Evolutionary conservation across 2,329 filamentous ascomycete genomes (phyloP).

Genomic region (Trichoderma lentiforme): DNA sequence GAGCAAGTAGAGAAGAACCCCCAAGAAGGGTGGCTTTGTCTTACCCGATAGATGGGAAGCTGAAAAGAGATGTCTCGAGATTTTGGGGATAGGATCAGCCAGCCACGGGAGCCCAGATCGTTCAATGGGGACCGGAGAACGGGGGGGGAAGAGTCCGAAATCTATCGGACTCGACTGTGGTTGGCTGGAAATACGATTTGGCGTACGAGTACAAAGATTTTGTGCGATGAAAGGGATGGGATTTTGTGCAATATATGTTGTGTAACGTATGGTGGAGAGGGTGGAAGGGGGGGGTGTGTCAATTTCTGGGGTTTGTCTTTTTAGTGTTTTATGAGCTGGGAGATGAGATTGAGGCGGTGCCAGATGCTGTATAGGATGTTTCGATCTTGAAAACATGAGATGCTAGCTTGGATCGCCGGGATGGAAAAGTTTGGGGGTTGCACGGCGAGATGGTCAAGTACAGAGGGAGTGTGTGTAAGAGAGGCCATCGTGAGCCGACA

Average conservation of each 20-base stretch:
- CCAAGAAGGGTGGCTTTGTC: too few relatives aligned
- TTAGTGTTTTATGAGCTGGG: background rate
- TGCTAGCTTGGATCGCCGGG: background rate
- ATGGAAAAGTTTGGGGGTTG: background rate
- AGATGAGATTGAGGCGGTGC: background rate
- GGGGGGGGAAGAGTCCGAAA: background rate
- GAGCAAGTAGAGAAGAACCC: too few relatives aligned
- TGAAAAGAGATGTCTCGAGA: too few relatives aligned
- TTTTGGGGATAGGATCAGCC: too few relatives aligned
- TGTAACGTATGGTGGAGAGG: background rate
- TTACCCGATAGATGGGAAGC: too few relatives aligned
- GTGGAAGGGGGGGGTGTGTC: background rate
- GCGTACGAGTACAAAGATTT: background rate
- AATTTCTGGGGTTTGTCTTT: background rate
- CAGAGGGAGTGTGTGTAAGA: background rate
- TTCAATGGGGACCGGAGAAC: background rate
- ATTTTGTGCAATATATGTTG: background rate
- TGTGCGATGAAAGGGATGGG: background rate
- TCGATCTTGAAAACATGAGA: background rate
- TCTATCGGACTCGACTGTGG: background rate
- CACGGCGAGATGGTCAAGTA: background rate
- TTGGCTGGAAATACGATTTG: background rate
- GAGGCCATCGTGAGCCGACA: background rate
- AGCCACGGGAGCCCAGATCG: too few relatives aligned
- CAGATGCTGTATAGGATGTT: background rate